Percentiles rank a stretch among this genome's conserved stretches.
phyloP scores from a whole-genome alignment of 768 basidiomycete genomes.

The Tricholoma flavovirens region DNA sequence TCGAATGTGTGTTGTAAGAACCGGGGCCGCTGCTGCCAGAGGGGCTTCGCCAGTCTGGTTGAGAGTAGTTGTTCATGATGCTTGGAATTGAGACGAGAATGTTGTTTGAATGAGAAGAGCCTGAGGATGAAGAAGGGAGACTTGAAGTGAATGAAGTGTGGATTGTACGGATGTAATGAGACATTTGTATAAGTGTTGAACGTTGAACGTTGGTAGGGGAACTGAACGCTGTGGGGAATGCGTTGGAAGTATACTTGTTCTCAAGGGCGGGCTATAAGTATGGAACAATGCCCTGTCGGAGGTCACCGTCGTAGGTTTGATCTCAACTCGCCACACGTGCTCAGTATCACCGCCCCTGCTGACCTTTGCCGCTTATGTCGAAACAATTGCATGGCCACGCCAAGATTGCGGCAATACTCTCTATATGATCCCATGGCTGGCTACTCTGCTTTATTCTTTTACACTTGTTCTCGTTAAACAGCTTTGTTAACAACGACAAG shows the following conservation, averaged over 20 bases:
- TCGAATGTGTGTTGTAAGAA: constrained; percentile 6
- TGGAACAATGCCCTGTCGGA: too few relatives aligned
- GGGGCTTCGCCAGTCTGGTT: constrained; percentile 2
- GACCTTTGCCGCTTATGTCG: too few relatives aligned
- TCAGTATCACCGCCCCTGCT: too few relatives aligned
- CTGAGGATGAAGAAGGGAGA: constrained; percentile 9
- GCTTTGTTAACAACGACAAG: too few relatives aligned
- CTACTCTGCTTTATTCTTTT: too few relatives aligned
- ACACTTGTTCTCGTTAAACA: too few relatives aligned
- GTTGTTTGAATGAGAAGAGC: constrained; percentile 10
- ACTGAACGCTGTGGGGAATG: not conserved
- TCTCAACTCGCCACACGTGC: too few relatives aligned
- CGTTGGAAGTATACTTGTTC: not conserved
- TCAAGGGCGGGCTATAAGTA: too few relatives aligned
- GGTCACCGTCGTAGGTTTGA: too few relatives aligned
- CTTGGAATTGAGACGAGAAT: constrained; percentile 15
- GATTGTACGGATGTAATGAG: constrained; percentile 38
- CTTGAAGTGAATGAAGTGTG: constrained; percentile 30
- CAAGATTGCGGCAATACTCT: too few relatives aligned
- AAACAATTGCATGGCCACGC: too few relatives aligned
- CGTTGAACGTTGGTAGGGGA: not conserved
- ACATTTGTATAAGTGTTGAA: constrained; percentile 7
- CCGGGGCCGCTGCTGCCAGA: constrained; percentile 5
- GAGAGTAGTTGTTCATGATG: constrained; percentile 20
- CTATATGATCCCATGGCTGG: too few relatives aligned